Conservation (phyloP, 2,329 filamentous ascomycete species). For the Juglanconis oblonga region DNA sequence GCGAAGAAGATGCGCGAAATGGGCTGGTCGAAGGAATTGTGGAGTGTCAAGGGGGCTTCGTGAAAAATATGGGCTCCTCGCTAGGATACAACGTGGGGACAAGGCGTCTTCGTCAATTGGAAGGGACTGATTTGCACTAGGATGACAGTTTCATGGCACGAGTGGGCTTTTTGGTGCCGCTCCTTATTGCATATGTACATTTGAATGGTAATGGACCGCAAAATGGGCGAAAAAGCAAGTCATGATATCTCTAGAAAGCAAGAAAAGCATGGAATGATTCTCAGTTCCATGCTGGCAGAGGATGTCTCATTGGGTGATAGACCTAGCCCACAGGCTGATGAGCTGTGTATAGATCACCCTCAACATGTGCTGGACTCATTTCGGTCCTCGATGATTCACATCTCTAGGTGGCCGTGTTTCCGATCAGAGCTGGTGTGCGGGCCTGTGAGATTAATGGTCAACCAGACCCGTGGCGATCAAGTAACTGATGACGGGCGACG, state of each 20-base stretch:
- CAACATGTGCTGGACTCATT: no score
- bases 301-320: background rate
- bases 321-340: background rate
- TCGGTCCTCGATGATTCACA: no score
- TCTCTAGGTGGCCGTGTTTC: no score
- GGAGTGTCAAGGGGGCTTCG: slow-evolving; percentile 49
- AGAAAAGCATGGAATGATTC: background rate
- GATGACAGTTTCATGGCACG: background rate
- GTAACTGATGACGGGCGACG: no score
- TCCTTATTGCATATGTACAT: slow-evolving; percentile 3
- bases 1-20: slow-evolving; percentile 60
- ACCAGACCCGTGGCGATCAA: no score
- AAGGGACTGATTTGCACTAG: background rate
- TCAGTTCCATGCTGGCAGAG: background rate
- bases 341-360: no score
- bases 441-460: no score
- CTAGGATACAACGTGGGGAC: background rate
- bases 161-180: background rate
- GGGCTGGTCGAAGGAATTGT: slow-evolving; percentile 63
- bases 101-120: background rate
- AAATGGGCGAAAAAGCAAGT: slow-evolving; percentile 3
- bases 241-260: slow-evolving; percentile 11
- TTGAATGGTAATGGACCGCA: slow-evolving; percentile 3
- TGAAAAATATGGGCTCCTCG: background rate
- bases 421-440: no score